Conservation (phyloP, 805 yeast genomes). For the Wickerhamomyces rabaulensis region DNA sequence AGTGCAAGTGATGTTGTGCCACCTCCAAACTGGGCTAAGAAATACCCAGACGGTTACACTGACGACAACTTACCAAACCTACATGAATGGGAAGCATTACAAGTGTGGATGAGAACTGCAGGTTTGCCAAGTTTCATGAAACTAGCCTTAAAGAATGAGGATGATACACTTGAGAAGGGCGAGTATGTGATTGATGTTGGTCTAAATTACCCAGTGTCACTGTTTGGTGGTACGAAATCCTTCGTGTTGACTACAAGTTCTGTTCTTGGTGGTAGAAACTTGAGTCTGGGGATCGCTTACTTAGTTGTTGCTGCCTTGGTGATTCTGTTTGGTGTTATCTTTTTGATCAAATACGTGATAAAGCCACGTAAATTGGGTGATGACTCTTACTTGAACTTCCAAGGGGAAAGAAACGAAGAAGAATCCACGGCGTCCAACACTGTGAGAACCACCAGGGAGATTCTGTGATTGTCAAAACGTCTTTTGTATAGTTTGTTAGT, state of each 20-base stretch:
- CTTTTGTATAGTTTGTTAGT: background rate
- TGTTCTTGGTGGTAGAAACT: conserved; percentile 82
- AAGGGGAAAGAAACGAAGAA: conserved; percentile 21
- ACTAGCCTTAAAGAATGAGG: conserved; percentile 63
- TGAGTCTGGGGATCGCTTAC: conserved; percentile 80
- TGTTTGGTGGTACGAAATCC: conserved; percentile 87
- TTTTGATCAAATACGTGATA: conserved; percentile 74
- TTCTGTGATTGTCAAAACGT: background rate
- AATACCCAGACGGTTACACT: conserved; percentile 86
- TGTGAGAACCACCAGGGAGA: conserved; percentile 12
- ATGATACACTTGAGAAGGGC: conserved; percentile 53
- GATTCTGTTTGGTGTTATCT: conserved; percentile 64
- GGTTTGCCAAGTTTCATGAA: conserved; percentile 88
- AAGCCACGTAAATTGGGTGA: conserved; percentile 85
- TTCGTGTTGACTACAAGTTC: conserved; percentile 76
- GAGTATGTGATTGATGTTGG: conserved; percentile 64
- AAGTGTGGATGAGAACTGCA: conserved; percentile 98
- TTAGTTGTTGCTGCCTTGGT: conserved; percentile 78
- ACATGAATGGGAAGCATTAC: conserved; percentile 74
- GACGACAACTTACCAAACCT: conserved; percentile 73
- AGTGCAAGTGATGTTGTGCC: conserved; percentile 72
- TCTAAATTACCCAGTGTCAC: conserved; percentile 74
- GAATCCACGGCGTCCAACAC: background rate
- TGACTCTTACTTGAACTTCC: conserved; percentile 55
- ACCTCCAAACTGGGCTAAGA: conserved; percentile 85